Evolutionary conservation across 805 yeast genomes (phyloP).

Genomic region (Nakazawaea siamensis): DNA sequence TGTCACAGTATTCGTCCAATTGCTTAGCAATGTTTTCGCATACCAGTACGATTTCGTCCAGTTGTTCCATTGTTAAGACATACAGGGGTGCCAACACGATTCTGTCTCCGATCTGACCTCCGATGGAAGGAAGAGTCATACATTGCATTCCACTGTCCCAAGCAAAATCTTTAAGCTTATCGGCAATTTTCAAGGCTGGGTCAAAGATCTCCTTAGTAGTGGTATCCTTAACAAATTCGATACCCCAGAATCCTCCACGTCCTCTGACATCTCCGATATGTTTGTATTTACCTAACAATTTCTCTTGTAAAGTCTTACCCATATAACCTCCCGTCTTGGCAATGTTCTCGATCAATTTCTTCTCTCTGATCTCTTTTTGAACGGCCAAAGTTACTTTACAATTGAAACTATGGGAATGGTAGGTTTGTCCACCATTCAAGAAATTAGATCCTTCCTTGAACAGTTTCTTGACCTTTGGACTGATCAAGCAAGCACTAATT

Average conservation of each 20-base stretch:
- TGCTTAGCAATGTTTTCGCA: conserved; percentile 21
- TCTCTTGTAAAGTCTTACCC: conserved; percentile 24
- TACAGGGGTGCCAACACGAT: conserved; percentile 35
- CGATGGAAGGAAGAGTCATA: conserved; percentile 30
- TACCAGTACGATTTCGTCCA: conserved; percentile 29
- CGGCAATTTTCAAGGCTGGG: conserved; percentile 14
- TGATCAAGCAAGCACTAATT: conserved; percentile 35
- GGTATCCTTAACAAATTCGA: conserved; percentile 41
- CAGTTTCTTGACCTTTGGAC: conserved; percentile 31
- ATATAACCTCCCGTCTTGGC: conserved; percentile 32
- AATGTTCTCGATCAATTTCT: conserved; percentile 30
- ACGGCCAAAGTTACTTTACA: conserved; percentile 39
- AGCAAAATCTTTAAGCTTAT: conserved; percentile 23
- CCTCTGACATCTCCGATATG: conserved; percentile 46
- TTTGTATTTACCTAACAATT: conserved; percentile 19
- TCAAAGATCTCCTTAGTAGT: conserved; percentile 28
- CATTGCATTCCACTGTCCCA: conserved; percentile 30
- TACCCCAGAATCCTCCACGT: conserved; percentile 43
- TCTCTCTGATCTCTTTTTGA: conserved; percentile 30
- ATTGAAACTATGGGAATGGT: conserved; percentile 39
- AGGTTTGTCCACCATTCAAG: conserved; percentile 41
- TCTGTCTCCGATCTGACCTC: conserved; percentile 34
- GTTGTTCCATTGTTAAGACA: conserved; percentile 27
- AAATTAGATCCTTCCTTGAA: conserved; percentile 30
- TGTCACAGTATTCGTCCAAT: conserved; percentile 1